Base-by-base conservation (phyloP, 176 grass and related monocot genomes). In the Panicum miliaceum region DNA sequence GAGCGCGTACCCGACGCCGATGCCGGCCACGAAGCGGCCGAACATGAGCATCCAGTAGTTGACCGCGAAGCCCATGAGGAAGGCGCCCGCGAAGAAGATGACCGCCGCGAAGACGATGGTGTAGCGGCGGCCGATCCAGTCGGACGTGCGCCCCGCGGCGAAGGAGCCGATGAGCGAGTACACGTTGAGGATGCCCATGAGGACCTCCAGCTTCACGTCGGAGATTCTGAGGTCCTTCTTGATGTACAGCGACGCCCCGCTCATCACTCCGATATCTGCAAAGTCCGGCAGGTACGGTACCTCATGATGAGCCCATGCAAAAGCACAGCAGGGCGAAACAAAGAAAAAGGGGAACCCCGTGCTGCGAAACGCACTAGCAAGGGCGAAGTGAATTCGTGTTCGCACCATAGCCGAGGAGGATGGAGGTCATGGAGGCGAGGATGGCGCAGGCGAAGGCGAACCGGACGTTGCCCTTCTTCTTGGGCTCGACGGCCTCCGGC, bases 241-340 rank as follows among this genome's bases (percentile, higher is more conserved):
- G 84, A 97, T 97, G 77, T 67, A 93, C 42, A 91, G 52, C 12
- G 81, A 80, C 29, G 94, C 94, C 0, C 94, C 94, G 51, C 94
- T 97, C 94, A 97, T 97, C 87, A 97, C 94, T 19, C 91, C 94
- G 19, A 94, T 91, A 76, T 97, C 94, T 97, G 81, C 71, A 59
- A 22, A n/a, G 10, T 15, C 8, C 12, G 23, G 27, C 12, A 46
- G 25, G 14, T 20, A 74, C 7, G 7, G 29, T 32, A 32, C 29
- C 29, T 32, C 29, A 32, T 32, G 73, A 92, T 11, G 9, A 38
- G 77, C 42, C 19, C 61, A 27, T 71, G 25, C 64, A 70, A 71
- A 81, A 52, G 36, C 56, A 16, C 46, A 62, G 73, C 46, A 22
- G 65, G 51, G 27, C 76, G 1, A 27, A 71, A 45, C 20, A 16